These are phyloP conservation scores for Gigaspora rosea DNA, from an alignment of 192 early-diverging fungal genomes.

Conservation along the genomic window DNA sequence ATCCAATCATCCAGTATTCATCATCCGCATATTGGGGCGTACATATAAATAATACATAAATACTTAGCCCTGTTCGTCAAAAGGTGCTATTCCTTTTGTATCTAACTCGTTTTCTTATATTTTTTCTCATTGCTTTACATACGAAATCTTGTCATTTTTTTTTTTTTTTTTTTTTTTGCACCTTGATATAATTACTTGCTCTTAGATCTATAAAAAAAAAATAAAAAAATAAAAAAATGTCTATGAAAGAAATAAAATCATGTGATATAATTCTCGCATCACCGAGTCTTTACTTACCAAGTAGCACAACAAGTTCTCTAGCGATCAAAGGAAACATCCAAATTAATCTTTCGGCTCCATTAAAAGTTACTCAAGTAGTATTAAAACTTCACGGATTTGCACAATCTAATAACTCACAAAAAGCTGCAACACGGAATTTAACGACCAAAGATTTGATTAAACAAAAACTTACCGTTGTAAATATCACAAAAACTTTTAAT, in stretches of 20 bases:
- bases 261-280: slow-evolving; percentile 26
- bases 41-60: no score
- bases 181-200: no score
- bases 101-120: no score
- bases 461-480: slow-evolving; percentile 31
- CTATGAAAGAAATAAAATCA: slow-evolving; percentile 27
- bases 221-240: no score
- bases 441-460: slow-evolving; percentile 30
- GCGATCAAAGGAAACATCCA: slow-evolving; percentile 26
- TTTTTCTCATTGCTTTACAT: no score
- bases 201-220: no score
- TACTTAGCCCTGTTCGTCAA: no score
- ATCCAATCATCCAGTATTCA: no score
- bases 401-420: slow-evolving; percentile 33
- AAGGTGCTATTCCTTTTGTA: no score
- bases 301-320: background rate
- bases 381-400: slow-evolving; percentile 33
- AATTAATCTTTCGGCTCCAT: slow-evolving; percentile 9
- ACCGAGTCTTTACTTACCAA: slow-evolving; percentile 3
- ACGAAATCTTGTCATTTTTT: no score
- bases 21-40: no score
- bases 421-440: slow-evolving; percentile 24
- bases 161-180: no score
- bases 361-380: slow-evolving; percentile 31
- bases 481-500: slow-evolving; percentile 24